phyloP scores from a whole-genome alignment of 768 basidiomycete species.

The Butyriboletus loyo region DNA sequence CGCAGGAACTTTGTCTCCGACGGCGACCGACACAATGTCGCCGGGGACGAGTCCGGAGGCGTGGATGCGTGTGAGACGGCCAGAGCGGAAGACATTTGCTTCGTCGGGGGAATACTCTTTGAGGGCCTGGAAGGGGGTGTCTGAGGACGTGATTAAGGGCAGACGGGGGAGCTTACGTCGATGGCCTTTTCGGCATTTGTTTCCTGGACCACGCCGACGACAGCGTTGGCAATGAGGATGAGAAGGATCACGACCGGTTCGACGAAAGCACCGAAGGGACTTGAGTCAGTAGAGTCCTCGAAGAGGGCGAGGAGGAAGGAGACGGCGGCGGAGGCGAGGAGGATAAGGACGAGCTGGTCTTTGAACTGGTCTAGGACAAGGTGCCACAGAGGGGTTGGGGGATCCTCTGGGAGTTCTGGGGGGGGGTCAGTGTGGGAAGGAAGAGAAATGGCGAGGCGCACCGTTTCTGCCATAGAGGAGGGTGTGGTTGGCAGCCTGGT shows the following conservation, averaged over 20 bases:
- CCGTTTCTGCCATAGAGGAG: slow-evolving; percentile 86
- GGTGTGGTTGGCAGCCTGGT: slow-evolving; percentile 70
- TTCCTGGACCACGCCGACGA: slow-evolving; percentile 96
- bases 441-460: slow-evolving; percentile 29
- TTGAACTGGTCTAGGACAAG: slow-evolving; percentile 99
- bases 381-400: slow-evolving; percentile 87
- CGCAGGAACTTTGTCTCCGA: slow-evolving; percentile 94
- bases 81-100: slow-evolving; percentile 81
- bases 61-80: slow-evolving; percentile 68
- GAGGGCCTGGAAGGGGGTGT: slow-evolving; percentile 59
- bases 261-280: slow-evolving; percentile 82
- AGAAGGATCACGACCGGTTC: slow-evolving; percentile 94
- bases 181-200: slow-evolving; percentile 95
- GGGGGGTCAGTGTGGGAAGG: not conserved
- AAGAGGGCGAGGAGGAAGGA: slow-evolving; percentile 91
- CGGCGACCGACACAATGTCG: slow-evolving; percentile 86
- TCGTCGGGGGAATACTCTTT: slow-evolving; percentile 98
- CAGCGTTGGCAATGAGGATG: slow-evolving; percentile 95
- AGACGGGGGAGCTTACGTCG: slow-evolving; percentile 62
- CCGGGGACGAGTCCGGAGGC: slow-evolving; percentile 92
- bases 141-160: not conserved
- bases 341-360: slow-evolving; percentile 96
- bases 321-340: slow-evolving; percentile 89
- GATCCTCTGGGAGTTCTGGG: slow-evolving; percentile 88
- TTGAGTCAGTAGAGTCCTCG: slow-evolving; percentile 69